These are phyloP conservation scores for Serendipita indica DNA, from an alignment of 768 basidiomycete genomes.

Conservation along the genomic window DNA sequence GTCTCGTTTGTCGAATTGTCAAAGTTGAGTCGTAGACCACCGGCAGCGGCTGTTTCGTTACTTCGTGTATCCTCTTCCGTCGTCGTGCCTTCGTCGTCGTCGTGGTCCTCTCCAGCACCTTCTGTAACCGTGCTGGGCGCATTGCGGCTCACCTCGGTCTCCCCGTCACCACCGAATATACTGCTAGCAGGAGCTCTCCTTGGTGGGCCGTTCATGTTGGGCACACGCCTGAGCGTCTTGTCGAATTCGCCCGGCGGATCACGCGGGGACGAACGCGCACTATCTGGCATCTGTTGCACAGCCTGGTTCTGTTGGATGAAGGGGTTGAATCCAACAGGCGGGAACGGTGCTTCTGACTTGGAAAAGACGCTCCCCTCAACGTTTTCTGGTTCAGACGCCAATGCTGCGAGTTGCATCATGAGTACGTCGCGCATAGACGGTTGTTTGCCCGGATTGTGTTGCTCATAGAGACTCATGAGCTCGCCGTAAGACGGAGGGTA, in stretches of 20 bases:
- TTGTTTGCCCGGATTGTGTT: slow-evolving; percentile 6
- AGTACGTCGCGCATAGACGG: neutral
- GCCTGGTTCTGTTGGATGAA: neutral
- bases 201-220: neutral
- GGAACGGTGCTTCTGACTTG: slow-evolving; percentile 6
- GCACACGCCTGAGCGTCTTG: slow-evolving; percentile 2
- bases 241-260: slow-evolving; percentile 7
- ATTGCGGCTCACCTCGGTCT: slow-evolving; percentile 4
- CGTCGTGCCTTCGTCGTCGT: slow-evolving; percentile 2
- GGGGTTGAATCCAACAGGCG: slow-evolving; percentile 6
- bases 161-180: slow-evolving; percentile 1
- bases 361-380: slow-evolving; percentile 6
- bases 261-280: slow-evolving; percentile 1
- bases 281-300: neutral
- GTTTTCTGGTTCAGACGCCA: slow-evolving; percentile 4
- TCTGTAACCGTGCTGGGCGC: neutral
- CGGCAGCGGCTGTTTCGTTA: neutral
- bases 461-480: slow-evolving; percentile 2
- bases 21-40: neutral
- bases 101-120: neutral
- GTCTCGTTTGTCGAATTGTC: neutral
- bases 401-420: neutral
- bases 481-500: slow-evolving; percentile 7
- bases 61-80: slow-evolving; percentile 1
- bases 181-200: neutral